Evolutionary conservation across 768 basidiomycete species (phyloP).

Genomic region (Termitomyces eurrhizus): DNA sequence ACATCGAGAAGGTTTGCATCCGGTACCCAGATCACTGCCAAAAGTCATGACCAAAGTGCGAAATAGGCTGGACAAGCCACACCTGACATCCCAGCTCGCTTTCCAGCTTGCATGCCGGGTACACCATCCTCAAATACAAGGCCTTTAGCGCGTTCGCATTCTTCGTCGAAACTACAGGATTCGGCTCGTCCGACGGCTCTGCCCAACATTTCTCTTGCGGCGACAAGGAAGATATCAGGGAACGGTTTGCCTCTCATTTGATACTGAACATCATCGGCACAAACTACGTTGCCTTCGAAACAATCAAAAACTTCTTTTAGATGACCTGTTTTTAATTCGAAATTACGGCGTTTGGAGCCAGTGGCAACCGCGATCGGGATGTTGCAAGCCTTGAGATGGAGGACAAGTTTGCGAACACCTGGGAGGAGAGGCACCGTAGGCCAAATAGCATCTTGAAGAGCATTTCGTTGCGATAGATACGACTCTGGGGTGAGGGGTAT

Average conservation of each 20-base stretch:
- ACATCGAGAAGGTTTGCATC: constrained; percentile 61
- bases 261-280: constrained; percentile 60
- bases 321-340: constrained; percentile 63
- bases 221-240: constrained; percentile 77
- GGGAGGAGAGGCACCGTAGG: constrained; percentile 70
- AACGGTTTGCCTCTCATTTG: constrained; percentile 69
- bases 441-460: constrained; percentile 62
- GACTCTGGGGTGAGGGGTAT: constrained; percentile 60
- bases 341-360: constrained; percentile 63
- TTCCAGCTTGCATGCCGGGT: constrained; percentile 75
- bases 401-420: constrained; percentile 64
- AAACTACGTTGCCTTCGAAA: constrained; percentile 66
- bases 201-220: constrained; percentile 58
- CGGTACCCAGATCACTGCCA: constrained; percentile 82
- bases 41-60: neutral
- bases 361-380: constrained; percentile 84
- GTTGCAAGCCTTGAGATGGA: constrained; percentile 60
- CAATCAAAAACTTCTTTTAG: constrained; percentile 52
- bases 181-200: constrained; percentile 51
- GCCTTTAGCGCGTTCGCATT: constrained; percentile 51
- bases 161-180: constrained; percentile 29
- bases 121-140: constrained; percentile 83
- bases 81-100: constrained; percentile 87
- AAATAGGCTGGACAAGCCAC: constrained; percentile 15
- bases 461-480: constrained; percentile 54